Evolutionary conservation across 78 protist species (phyloP).

Genomic region (Dictyostelium purpureum): DNA sequence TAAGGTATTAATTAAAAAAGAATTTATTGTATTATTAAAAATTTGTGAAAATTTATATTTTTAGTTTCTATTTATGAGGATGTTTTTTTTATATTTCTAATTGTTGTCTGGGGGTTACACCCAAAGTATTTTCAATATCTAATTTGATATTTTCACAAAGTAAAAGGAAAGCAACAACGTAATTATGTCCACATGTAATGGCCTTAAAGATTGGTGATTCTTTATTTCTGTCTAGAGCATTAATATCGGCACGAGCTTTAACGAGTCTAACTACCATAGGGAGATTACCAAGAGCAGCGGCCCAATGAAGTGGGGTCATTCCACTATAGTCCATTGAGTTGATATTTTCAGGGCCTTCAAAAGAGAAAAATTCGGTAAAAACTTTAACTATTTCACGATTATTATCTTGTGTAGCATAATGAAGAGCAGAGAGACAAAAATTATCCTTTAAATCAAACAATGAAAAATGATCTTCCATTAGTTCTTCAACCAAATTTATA

Average conservation of each 20-base stretch:
- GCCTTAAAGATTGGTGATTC: slow-evolving; percentile 42
- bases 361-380: background rate
- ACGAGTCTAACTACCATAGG: background rate
- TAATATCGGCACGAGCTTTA: slow-evolving; percentile 1
- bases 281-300: slow-evolving; percentile 35
- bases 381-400: background rate
- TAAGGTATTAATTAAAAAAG: too few relatives aligned
- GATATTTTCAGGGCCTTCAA: background rate
- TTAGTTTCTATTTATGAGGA: too few relatives aligned
- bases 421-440: slow-evolving; percentile 17
- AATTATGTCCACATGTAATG: background rate
- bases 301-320: slow-evolving; percentile 55
- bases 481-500: background rate
- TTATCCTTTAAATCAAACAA: background rate
- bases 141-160: too few relatives aligned
- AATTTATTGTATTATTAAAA: too few relatives aligned
- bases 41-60: too few relatives aligned
- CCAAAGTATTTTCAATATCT: too few relatives aligned
- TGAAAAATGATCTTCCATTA: background rate
- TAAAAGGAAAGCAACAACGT: background rate
- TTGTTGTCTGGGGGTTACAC: too few relatives aligned
- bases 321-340: background rate
- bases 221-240: slow-evolving; percentile 4
- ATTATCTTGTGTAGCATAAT: slow-evolving; percentile 38
- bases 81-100: too few relatives aligned